Evolutionary conservation across 2,329 filamentous ascomycete genomes (phyloP).

Genomic region (Ambrosiella xylebori): DNA sequence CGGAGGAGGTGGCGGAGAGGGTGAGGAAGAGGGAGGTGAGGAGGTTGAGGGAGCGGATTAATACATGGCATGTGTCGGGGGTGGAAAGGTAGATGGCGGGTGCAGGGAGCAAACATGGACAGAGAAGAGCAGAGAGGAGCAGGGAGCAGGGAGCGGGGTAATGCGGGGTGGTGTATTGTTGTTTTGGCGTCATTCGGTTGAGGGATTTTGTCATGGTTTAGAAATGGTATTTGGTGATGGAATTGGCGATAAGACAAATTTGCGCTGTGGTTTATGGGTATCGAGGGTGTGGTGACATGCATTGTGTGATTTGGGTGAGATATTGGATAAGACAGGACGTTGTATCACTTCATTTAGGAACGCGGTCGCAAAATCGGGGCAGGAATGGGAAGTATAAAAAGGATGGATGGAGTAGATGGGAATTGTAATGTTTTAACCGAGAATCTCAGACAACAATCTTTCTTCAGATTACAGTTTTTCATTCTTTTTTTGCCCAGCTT

Average conservation of each 20-base stretch:
- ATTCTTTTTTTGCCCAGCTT: no score
- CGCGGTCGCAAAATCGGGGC: no score
- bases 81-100: not conserved
- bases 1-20: not conserved
- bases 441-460: not conserved
- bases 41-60: constrained; percentile 1
- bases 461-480: not conserved
- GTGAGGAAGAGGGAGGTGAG: not conserved
- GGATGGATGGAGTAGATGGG: no score
- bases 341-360: not conserved
- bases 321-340: not conserved
- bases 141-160: not conserved
- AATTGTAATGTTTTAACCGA: no score
- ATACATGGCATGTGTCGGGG: constrained; percentile 3
- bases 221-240: not conserved
- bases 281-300: not conserved
- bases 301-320: not conserved
- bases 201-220: not conserved
- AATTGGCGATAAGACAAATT: not conserved
- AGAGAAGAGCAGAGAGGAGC: not conserved
- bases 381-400: no score
- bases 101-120: not conserved
- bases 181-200: not conserved
- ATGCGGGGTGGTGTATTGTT: no score
- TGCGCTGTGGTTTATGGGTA: not conserved